Conservation (phyloP, 176 grass and related monocot genomes). For the Musa schizocarpa region DNA sequence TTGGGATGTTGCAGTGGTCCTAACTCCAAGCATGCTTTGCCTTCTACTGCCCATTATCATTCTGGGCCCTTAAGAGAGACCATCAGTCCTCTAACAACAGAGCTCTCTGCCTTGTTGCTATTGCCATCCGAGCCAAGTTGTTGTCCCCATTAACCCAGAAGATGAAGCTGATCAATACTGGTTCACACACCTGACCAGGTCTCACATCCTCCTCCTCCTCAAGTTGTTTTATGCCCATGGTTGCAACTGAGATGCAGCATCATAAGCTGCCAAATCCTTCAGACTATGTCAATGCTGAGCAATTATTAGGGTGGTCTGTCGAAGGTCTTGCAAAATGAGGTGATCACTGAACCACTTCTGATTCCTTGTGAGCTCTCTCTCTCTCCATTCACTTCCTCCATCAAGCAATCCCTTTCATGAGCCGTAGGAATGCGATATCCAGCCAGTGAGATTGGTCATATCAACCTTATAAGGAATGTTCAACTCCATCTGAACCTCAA, state of each 20-base stretch:
- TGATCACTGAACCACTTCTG: background rate
- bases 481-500: background rate
- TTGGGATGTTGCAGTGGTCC: background rate
- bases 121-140: background rate
- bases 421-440: background rate
- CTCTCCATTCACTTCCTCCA: background rate
- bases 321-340: too few relatives aligned
- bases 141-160: background rate
- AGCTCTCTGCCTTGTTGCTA: background rate
- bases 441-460: background rate
- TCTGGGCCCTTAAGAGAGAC: background rate
- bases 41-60: background rate
- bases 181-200: background rate
- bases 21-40: background rate
- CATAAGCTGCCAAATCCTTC: too few relatives aligned
- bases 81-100: background rate
- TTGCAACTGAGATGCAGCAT: too few relatives aligned
- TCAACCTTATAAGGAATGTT: background rate
- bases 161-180: background rate
- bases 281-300: too few relatives aligned
- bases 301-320: too few relatives aligned
- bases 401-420: background rate
- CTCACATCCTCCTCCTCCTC: too few relatives aligned
- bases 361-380: background rate
- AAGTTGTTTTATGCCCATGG: too few relatives aligned